Evolutionary conservation across 345 rosid species (phyloP), one percentile per base, ranked within the genome.

Genomic region (Camelina sativa): DNA sequence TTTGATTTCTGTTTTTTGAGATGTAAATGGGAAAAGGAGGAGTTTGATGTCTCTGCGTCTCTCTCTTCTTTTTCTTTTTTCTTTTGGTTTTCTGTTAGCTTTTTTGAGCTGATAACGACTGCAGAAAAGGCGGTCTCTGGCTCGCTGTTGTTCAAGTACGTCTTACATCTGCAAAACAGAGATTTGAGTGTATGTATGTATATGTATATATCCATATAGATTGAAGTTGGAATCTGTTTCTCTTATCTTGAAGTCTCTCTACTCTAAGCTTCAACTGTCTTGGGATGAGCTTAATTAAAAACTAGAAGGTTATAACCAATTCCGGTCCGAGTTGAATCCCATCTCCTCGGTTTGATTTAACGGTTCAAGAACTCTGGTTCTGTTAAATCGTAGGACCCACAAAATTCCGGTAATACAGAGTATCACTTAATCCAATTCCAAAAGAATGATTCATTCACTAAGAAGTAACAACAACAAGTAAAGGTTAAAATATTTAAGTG

Each of bases 371-470:
- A 25, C 25, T n/a, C 19, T 6, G 17, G 28, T 53, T 20, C 50
- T 41, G 17, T 19, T 62, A 15, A 15, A 0, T 5, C 10, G 59
- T 10, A 61, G 72, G 80, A 37, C 72, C 76, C 62, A 30, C 9
- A 58, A 62, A 48, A 41, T 68, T 60, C 35, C 16, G 19, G 34
- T 62, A 41, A 40, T 15, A 66, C 9, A 69, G 17, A 20, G 22
- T 69, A 50, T 28, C 30, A 62, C 65, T 61, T 76, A 75, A 70
- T 76, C 64, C 74, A 76, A 20, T 23, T n/a, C 74, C 69, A 51
- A 67, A 60, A 68, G 58, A 65, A 65, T 46, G 28, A 65, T 34
- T 28, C 8, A 34, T 16, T 56, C 64, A 70, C 68, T 69, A 62
- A n/a, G 62, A 67, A 60, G 30, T 62, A 20, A 68, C n/a, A 6